These are phyloP conservation scores for Rheum nobile DNA, from an alignment of 148 eudicot species.

Conservation along the genomic window DNA sequence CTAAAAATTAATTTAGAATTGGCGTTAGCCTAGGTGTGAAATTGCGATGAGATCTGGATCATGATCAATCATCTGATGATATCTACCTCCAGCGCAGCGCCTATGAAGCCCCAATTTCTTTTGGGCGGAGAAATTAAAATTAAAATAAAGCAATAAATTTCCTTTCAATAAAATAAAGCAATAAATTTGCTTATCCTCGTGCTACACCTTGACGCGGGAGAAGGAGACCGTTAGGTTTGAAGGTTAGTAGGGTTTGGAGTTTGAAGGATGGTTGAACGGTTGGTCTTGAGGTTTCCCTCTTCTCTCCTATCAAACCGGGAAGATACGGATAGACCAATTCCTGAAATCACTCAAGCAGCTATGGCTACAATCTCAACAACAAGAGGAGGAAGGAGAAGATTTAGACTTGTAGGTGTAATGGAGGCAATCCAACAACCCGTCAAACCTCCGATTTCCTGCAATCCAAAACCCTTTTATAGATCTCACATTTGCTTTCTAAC, in stretches of 20 bases:
- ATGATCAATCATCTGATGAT: neutral
- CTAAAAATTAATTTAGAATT: neutral
- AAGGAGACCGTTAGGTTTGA: conserved; percentile 25
- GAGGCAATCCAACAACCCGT: conserved; percentile 9
- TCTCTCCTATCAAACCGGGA: neutral
- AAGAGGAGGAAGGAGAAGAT: neutral
- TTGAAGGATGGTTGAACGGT: conserved; percentile 14
- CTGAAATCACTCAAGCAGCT: neutral
- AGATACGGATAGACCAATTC: conserved; percentile 4
- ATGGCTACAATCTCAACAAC: neutral
- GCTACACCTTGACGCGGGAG: neutral
- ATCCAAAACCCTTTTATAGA: conserved; percentile 8
- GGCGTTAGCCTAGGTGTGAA: neutral
- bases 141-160: too few relatives aligned
- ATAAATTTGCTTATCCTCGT: neutral
- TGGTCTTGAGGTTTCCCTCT: neutral
- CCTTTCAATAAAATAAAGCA: too few relatives aligned
- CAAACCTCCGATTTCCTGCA: neutral
- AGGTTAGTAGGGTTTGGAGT: conserved; percentile 5
- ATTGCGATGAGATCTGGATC: neutral
- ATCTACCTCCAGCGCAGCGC: conserved; percentile 5
- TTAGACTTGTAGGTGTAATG: conserved; percentile 9
- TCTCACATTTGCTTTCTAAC: conserved; percentile 1
- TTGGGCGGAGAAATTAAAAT: neutral
- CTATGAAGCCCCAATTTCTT: neutral